Evolutionary conservation across 768 basidiomycete genomes (phyloP), one percentile per base, ranked within the genome.

Genomic region (Leccinum ochraceum): DNA sequence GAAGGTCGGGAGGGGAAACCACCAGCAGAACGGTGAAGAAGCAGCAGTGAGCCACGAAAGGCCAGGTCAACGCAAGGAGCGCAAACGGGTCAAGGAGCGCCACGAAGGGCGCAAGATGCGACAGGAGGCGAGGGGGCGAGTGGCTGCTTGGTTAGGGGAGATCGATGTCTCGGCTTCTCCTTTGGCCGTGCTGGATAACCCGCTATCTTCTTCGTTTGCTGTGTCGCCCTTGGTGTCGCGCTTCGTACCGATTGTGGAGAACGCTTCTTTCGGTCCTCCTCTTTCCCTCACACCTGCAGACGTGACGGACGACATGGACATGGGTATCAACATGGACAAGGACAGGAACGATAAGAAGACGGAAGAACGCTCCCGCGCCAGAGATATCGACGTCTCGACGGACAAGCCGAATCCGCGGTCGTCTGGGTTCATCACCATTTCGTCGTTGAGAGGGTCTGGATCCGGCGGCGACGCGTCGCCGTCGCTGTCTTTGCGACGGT

Each of bases 61-160:
- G 50, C 50, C 56, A n/a, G 57, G 60, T 2, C 64, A 68, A 10
- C 68, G 66, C 46, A 70, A 67, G 11, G 72, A 70, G 24, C 68
- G 71, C 48, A 72, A 66, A 56, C 69, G 64, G 48, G 60, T 55
- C n/a, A 76, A 73, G 61, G 76, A 75, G 42, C 42, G 42, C 36
- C 70, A 75, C 14, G 80, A 80, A 56, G 69, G 74, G 26, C 70
- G 73, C 32, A 73, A 75, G 36, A 62, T 83, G 22, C 68, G 76
- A 51, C 72, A 76, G 55, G 78, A 84, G 6, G 84, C 85, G 10
- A 88, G 88, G 61, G 89, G 89, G 7, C 77, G 88, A 24, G 86
- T 93, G n/a, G 80, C 90, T 9, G 89, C 86, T 8, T 93, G 90
- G 90, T 66, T 93, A 60, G 90, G 87, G 30, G 79, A 75, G 9